These are phyloP conservation scores for Manihot esculenta DNA, from an alignment of 441 rosid genomes.

Conservation along the genomic window DNA sequence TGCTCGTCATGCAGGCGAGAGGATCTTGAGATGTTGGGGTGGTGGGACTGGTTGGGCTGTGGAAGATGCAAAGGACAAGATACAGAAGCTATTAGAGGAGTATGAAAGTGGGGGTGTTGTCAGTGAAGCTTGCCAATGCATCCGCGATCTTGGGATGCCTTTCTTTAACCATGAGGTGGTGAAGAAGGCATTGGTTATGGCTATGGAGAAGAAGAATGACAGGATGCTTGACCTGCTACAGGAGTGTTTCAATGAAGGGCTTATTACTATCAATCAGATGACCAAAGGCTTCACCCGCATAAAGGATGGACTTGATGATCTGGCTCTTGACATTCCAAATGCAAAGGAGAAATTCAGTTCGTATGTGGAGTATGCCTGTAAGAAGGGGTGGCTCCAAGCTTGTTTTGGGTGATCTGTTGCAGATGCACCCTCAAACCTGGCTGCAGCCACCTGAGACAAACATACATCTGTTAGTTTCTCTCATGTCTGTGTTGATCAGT, in stretches of 20 bases:
- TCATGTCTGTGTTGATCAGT: slow-evolving; percentile 24
- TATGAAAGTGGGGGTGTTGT: slow-evolving; percentile 89
- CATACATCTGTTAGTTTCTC: slow-evolving; percentile 16
- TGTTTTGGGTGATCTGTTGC: slow-evolving; percentile 40
- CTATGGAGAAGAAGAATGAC: slow-evolving; percentile 99
- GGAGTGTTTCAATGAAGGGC: slow-evolving; percentile 82
- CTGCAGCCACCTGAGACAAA: slow-evolving; percentile 36
- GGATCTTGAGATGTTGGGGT: slow-evolving; percentile 97
- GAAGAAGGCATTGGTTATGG: slow-evolving; percentile 98
- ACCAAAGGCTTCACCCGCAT: slow-evolving; percentile 87
- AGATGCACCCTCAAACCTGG: slow-evolving; percentile 15
- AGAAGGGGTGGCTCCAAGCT: slow-evolving; percentile 81
- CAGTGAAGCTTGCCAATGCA: slow-evolving; percentile 95
- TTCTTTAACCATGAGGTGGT: slow-evolving; percentile 98
- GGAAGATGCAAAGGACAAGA: slow-evolving; percentile 99
- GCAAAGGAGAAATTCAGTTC: slow-evolving; percentile 76
- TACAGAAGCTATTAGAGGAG: slow-evolving; percentile 85
- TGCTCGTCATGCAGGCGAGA: slow-evolving; percentile 97
- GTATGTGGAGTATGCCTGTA: slow-evolving; percentile 66
- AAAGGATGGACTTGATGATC: slow-evolving; percentile 87
- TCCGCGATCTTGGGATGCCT: slow-evolving; percentile 96
- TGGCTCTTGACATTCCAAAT: slow-evolving; percentile 94
- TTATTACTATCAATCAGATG: slow-evolving; percentile 93
- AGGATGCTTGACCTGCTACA: slow-evolving; percentile 77
- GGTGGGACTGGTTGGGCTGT: slow-evolving; percentile 99